Evolutionary conservation across 1,139 yeast genomes (phyloP).

Genomic region (Suzukiozyma palmioleophila): DNA sequence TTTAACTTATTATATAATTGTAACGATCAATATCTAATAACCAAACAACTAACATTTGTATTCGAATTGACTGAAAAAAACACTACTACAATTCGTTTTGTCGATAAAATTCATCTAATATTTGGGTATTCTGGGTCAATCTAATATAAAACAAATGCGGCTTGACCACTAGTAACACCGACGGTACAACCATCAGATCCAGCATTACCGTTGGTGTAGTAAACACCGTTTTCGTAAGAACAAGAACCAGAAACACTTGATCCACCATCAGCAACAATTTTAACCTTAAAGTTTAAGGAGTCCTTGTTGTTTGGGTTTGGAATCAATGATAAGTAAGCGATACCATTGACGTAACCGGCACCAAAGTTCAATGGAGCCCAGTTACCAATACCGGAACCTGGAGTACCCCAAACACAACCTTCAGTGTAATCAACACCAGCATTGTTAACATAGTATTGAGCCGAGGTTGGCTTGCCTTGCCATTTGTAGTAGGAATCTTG

Average conservation of each 20-base stretch:
- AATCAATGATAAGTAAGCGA: constrained; percentile 69
- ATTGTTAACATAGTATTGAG: constrained; percentile 77
- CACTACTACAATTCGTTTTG: background rate
- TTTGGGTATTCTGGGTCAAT: background rate
- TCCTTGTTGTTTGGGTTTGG: constrained; percentile 74
- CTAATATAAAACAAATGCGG: constrained; percentile 61
- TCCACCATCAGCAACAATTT: constrained; percentile 58
- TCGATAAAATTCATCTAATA: too few relatives aligned
- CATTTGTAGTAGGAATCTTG: constrained; percentile 58
- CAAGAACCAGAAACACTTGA: constrained; percentile 58
- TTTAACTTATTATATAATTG: too few relatives aligned
- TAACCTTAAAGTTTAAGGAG: constrained; percentile 62
- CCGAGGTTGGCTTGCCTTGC: constrained; percentile 63
- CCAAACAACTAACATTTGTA: too few relatives aligned
- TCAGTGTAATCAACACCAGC: constrained; percentile 72
- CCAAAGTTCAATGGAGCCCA: constrained; percentile 83
- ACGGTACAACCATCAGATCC: constrained; percentile 85
- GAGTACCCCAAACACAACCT: constrained; percentile 74
- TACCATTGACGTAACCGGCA: constrained; percentile 62
- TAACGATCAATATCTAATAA: too few relatives aligned
- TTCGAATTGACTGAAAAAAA: background rate
- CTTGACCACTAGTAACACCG: constrained; percentile 78
- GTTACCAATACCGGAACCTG: constrained; percentile 67
- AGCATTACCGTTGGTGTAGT: constrained; percentile 91
- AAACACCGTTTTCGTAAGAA: constrained; percentile 69